phyloP scores from a whole-genome alignment of 306 rosid genomes.

The Datisca glomerata region DNA sequence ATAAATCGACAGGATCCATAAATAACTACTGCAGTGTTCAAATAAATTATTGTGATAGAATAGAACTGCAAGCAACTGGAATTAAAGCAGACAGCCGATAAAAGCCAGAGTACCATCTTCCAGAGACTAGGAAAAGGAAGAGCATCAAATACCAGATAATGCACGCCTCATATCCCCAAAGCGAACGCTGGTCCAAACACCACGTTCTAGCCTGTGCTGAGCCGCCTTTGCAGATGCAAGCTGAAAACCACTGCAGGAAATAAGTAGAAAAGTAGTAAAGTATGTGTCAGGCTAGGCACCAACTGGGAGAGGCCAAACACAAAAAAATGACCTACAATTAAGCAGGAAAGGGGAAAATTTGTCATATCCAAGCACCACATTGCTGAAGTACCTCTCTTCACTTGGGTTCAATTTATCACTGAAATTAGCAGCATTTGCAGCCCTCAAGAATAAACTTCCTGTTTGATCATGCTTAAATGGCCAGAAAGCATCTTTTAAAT shows the following conservation, averaged over 20 bases:
- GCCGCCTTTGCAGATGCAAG: constrained; percentile 93
- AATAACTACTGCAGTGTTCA: neutral
- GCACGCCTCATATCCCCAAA: constrained; percentile 96
- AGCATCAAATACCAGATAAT: constrained; percentile 44
- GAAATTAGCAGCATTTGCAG: constrained; percentile 77
- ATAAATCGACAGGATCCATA: too few species aligned
- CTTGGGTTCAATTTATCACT: constrained; percentile 35
- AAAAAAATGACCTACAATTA: too few species aligned
- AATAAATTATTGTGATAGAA: neutral
- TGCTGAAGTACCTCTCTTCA: constrained; percentile 54
- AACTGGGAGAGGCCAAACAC: too few species aligned
- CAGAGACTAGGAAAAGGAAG: neutral
- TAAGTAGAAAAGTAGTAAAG: constrained; percentile 4
- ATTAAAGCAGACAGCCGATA: neutral
- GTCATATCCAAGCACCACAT: neutral
- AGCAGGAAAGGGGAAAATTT: neutral
- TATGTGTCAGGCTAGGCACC: too few species aligned
- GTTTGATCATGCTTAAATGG: constrained; percentile 67
- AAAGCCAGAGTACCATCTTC: neutral
- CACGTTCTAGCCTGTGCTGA: constrained; percentile 78
- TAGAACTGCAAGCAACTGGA: neutral
- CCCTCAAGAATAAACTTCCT: constrained; percentile 66
- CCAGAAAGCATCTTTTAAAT: constrained; percentile 83
- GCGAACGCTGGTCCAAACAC: constrained; percentile 86
- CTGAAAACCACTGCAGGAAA: constrained; percentile 56